Evolutionary conservation across 371 early-diverging fungal species (phyloP).

Genomic region (Mortierella sp.): DNA sequence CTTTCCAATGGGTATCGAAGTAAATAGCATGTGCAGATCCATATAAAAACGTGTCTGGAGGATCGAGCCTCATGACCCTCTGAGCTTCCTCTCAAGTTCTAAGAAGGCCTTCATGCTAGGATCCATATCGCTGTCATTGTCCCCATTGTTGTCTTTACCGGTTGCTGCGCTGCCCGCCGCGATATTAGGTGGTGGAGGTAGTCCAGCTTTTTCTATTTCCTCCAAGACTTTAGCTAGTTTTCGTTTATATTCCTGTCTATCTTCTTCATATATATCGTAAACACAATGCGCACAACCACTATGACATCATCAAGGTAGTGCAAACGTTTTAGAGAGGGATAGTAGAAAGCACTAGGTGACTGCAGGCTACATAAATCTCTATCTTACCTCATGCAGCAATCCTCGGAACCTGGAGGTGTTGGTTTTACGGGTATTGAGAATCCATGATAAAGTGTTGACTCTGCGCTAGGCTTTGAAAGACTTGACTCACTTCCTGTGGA

Average conservation of each 20-base stretch:
- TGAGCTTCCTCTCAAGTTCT: constrained; percentile 43
- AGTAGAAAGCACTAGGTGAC: not conserved
- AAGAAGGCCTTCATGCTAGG: constrained; percentile 55
- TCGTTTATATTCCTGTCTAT: constrained; percentile 45
- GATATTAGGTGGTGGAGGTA: constrained; percentile 38
- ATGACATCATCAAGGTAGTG: constrained; percentile 3
- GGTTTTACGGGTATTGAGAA: constrained; percentile 50
- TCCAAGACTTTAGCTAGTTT: constrained; percentile 25
- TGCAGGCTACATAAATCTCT: not conserved
- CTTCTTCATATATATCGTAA: constrained; percentile 53
- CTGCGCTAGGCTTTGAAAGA: constrained; percentile 14
- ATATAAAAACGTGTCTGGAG: not conserved
- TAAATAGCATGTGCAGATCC: not conserved
- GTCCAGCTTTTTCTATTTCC: constrained; percentile 37
- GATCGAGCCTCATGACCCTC: constrained; percentile 34
- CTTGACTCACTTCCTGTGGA: constrained; percentile 19
- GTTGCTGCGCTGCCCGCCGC: not conserved
- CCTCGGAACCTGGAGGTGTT: constrained; percentile 49
- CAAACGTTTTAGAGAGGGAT: not conserved
- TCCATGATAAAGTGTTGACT: constrained; percentile 34
- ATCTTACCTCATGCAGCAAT: constrained; percentile 56
- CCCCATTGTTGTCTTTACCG: constrained; percentile 1
- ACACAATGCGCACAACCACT: constrained; percentile 54
- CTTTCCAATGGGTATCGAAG: not conserved
- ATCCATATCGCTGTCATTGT: constrained; percentile 44